Conservation (phyloP, 495 filamentous ascomycete genomes). For the Daldinia decipiens region DNA sequence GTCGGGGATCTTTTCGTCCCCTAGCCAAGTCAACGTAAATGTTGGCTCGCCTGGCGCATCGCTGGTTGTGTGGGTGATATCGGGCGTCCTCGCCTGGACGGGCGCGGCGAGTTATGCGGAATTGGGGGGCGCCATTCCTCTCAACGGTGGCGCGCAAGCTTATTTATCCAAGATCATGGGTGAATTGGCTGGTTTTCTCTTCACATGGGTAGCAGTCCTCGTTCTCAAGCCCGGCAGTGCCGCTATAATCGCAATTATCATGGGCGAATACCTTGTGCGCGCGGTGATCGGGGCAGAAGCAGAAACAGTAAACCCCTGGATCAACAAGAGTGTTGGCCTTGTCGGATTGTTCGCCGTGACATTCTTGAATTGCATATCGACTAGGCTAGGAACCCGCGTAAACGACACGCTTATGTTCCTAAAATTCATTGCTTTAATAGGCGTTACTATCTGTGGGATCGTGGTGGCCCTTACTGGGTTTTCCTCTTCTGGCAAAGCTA, state of each 20-base stretch:
- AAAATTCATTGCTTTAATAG: slow-evolving; percentile 90
- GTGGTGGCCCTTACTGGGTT: slow-evolving; percentile 89
- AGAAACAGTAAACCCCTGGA: slow-evolving; percentile 79
- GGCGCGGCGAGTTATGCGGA: slow-evolving; percentile 96
- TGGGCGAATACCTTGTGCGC: slow-evolving; percentile 94
- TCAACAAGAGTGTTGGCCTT: slow-evolving; percentile 89
- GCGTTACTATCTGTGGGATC: slow-evolving; percentile 87
- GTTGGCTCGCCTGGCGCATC: slow-evolving; percentile 92
- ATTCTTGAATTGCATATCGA: slow-evolving; percentile 88
- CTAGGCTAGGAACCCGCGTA: slow-evolving; percentile 82
- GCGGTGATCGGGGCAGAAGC: slow-evolving; percentile 84
- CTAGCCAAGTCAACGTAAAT: slow-evolving; percentile 91
- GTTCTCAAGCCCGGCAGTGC: slow-evolving; percentile 93
- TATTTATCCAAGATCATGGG: slow-evolving; percentile 97
- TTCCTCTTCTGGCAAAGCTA: slow-evolving; percentile 78
- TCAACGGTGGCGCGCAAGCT: slow-evolving; percentile 93
- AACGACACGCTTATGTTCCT: slow-evolving; percentile 95
- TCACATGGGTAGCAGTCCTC: slow-evolving; percentile 94
- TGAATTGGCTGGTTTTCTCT: slow-evolving; percentile 89
- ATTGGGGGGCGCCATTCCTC: slow-evolving; percentile 91
- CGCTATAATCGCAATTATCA: slow-evolving; percentile 96
- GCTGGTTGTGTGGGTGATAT: slow-evolving; percentile 88
- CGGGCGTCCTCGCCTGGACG: slow-evolving; percentile 93
- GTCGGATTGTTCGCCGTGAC: slow-evolving; percentile 80
- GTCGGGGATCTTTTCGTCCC: slow-evolving; percentile 96